A percentile compares a stretch with the other conserved stretches of the same genome.
Evolutionary conservation across 2,329 filamentous ascomycete species (phyloP).

Genomic region (Bipolaris bicolor): DNA sequence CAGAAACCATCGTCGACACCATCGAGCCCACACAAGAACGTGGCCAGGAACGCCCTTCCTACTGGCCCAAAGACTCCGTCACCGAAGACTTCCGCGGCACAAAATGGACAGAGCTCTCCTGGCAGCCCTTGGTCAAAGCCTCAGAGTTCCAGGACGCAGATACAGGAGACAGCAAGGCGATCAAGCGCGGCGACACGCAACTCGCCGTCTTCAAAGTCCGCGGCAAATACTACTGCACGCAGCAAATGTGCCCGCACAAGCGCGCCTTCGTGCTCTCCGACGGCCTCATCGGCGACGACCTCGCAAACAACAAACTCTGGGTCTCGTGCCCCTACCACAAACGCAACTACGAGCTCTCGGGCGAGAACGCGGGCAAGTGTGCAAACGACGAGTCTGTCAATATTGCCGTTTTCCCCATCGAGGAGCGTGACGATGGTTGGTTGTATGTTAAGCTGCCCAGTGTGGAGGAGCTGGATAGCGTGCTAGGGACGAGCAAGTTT

Average conservation of each 20-base stretch:
- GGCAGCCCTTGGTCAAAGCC: constrained; percentile 80
- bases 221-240: constrained; percentile 81
- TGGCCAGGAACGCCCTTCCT: constrained; percentile 73
- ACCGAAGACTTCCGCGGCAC: constrained; percentile 74
- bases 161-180: constrained; percentile 74
- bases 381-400: constrained; percentile 75
- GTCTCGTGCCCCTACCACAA: constrained; percentile 89
- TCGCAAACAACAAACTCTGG: constrained; percentile 70
- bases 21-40: constrained; percentile 76
- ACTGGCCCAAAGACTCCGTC: constrained; percentile 74
- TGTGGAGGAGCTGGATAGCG: constrained; percentile 77
- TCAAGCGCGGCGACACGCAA: constrained; percentile 89
- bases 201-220: constrained; percentile 84
- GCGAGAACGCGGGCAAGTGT: constrained; percentile 70
- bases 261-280: constrained; percentile 88
- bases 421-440: constrained; percentile 76
- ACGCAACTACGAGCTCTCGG: constrained; percentile 80
- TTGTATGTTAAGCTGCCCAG: constrained; percentile 82
- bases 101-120: constrained; percentile 70
- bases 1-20: constrained; percentile 67
- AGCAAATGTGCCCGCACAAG: constrained; percentile 96
- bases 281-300: constrained; percentile 76
- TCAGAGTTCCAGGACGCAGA: constrained; percentile 71
- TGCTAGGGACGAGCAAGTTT: constrained; percentile 80
- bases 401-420: constrained; percentile 81